Conservation (phyloP, 257 asterid genomes). For the Penstemon barbatus region DNA sequence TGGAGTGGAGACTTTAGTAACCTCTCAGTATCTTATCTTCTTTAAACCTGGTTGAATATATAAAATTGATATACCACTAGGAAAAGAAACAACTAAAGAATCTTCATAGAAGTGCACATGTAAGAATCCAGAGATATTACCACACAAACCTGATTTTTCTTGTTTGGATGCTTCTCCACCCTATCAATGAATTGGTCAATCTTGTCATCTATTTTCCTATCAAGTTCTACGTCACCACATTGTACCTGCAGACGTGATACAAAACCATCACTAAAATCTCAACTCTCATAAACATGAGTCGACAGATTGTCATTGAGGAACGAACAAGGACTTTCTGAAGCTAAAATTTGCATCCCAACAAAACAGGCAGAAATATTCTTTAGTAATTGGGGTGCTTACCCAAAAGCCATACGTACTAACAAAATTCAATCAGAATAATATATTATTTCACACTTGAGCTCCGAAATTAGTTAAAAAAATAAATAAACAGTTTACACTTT, state of each 20-base stretch:
- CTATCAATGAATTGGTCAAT: constrained; percentile 81
- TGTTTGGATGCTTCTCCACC: constrained; percentile 94
- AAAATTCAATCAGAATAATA: not conserved
- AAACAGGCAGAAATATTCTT: not conserved
- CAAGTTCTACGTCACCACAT: constrained; percentile 83
- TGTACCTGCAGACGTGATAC: constrained; percentile 57
- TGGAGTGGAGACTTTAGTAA: constrained; percentile 1
- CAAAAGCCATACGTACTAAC: not conserved
- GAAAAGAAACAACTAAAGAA: not conserved
- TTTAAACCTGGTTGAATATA: constrained; percentile 1
- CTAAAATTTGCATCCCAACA: not conserved
- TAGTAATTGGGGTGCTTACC: not conserved
- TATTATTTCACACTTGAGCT: not conserved
- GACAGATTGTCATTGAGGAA: not conserved
- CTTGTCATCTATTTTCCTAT: constrained; percentile 82
- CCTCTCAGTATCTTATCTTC: constrained; percentile 17
- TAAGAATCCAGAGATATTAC: constrained; percentile 20
- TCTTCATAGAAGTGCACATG: constrained; percentile 6
- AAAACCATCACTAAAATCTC: not conserved
- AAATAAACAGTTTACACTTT: not conserved
- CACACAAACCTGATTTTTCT: constrained; percentile 79
- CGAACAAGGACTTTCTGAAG: not conserved
- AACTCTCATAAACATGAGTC: not conserved
- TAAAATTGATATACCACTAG: constrained; percentile 1
- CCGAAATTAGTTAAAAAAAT: not conserved